A percentile compares a stretch with the other conserved stretches of the same genome.
phyloP scores from a whole-genome alignment of 768 basidiomycete species.

The Lentinula lateritia region DNA sequence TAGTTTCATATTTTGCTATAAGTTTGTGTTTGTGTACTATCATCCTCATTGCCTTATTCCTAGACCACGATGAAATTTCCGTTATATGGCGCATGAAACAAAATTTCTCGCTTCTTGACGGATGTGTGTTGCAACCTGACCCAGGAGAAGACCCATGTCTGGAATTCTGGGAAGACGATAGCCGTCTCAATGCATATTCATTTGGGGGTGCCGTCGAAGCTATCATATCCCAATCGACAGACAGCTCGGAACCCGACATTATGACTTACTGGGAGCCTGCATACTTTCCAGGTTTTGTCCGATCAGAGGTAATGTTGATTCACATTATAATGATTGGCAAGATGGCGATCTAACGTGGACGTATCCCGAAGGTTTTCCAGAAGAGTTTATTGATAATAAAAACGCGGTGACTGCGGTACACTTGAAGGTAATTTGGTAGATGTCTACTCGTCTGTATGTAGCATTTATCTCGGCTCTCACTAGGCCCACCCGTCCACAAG shows the following conservation, averaged over 20 bases:
- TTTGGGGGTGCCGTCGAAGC: constrained; percentile 19
- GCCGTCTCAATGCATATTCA: constrained; percentile 21
- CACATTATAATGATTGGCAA: not conserved
- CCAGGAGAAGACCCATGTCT: constrained; percentile 24
- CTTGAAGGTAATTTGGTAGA: constrained; percentile 10
- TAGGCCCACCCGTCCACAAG: constrained; percentile 22
- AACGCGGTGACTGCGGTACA: constrained; percentile 20
- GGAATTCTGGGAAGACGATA: constrained; percentile 16
- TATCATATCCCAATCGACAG: constrained; percentile 18
- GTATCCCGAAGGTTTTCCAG: constrained; percentile 13
- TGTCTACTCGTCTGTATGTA: no score
- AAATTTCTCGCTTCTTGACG: constrained; percentile 21
- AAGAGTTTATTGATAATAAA: constrained; percentile 16
- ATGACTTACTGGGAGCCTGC: constrained; percentile 22
- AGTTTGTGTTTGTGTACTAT: not conserved
- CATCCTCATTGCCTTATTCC: not conserved
- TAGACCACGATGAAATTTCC: constrained; percentile 27
- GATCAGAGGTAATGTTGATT: constrained; percentile 13
- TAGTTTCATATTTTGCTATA: not conserved
- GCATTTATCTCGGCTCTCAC: no score
- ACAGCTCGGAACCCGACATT: constrained; percentile 18
- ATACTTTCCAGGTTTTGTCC: constrained; percentile 22
- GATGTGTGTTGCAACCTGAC: constrained; percentile 21
- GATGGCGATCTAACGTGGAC: not conserved
- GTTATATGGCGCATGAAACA: constrained; percentile 23